These are phyloP conservation scores for Torulaspora delbrueckii DNA, from an alignment of 805 yeast genomes.

Conservation along the genomic window DNA sequence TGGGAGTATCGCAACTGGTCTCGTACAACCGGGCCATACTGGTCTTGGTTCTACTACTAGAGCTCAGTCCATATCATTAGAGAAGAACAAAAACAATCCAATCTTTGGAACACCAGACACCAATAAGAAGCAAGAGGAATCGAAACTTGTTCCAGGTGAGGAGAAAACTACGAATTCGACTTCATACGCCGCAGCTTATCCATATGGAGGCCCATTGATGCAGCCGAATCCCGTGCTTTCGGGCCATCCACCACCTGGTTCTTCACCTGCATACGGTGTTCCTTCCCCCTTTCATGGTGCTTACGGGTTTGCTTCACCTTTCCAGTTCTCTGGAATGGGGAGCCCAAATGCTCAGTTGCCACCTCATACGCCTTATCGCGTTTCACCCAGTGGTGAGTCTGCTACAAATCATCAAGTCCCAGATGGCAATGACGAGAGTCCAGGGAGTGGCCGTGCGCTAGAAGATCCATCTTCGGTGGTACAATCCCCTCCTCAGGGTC, in stretches of 20 bases:
- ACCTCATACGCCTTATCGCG: conserved; percentile 21
- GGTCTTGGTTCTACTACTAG: conserved; percentile 12
- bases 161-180: conserved; percentile 4
- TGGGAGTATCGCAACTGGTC: neutral
- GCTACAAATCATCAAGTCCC: neutral
- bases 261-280: conserved; percentile 24
- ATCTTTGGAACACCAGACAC: conserved; percentile 7
- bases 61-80: conserved; percentile 31
- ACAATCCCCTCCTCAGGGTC: neutral
- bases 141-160: conserved; percentile 12
- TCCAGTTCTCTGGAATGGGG: conserved; percentile 32
- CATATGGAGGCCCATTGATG: conserved; percentile 33
- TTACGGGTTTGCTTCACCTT: conserved; percentile 33
- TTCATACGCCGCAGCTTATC: conserved; percentile 32
- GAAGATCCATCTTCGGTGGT: neutral
- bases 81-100: conserved; percentile 18
- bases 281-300: conserved; percentile 32
- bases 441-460: neutral
- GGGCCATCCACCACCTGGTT: conserved; percentile 23
- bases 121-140: conserved; percentile 1
- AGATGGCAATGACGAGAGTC: neutral
- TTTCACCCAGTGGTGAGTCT: conserved; percentile 10
- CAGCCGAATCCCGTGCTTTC: conserved; percentile 30
- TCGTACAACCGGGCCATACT: neutral
- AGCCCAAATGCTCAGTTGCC: conserved; percentile 25